Percentiles rank a stretch among this genome's conserved stretches.
Conservation (phyloP, 352 stramenopile species). For the Peronosclerospora sorghi region DNA sequence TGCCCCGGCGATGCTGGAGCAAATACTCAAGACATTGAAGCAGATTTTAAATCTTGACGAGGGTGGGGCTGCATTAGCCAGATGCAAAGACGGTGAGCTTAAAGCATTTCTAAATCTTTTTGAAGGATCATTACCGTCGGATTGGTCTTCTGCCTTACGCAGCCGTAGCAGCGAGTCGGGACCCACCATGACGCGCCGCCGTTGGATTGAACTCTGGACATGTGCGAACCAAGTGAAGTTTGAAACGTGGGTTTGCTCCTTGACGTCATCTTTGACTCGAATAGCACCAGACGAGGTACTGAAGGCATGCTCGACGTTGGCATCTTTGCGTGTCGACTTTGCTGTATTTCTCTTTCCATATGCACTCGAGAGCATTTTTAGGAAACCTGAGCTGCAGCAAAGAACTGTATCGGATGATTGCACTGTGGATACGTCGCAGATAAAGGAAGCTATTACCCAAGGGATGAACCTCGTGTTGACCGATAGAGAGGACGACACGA, state of each 20-base stretch:
- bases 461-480: conserved; percentile 34
- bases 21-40: conserved; percentile 39
- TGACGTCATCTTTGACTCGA: conserved; percentile 33
- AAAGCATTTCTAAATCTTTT: conserved; percentile 52
- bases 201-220: conserved; percentile 31
- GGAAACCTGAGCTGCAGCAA: conserved; percentile 3
- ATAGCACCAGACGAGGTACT: conserved; percentile 37
- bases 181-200: conserved; percentile 5
- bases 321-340: conserved; percentile 35
- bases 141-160: conserved; percentile 33
- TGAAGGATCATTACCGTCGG: conserved; percentile 31
- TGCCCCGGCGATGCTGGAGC: conserved; percentile 26
- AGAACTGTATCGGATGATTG: not conserved
- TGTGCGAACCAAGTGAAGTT: conserved; percentile 29
- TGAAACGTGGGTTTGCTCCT: conserved; percentile 41
- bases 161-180: not conserved
- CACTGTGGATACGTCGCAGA: conserved; percentile 2
- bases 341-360: conserved; percentile 75
- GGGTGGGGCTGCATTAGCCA: conserved; percentile 21
- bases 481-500: conserved; percentile 1
- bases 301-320: conserved; percentile 31
- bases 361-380: conserved; percentile 31
- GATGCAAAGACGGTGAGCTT: conserved; percentile 51
- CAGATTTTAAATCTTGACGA: conserved; percentile 32
- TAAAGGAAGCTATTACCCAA: conserved; percentile 23